Percentiles rank a stretch among this genome's conserved stretches.
Evolutionary conservation across 208 protist species (phyloP).

Genomic region (Leishmania braziliensis): DNA sequence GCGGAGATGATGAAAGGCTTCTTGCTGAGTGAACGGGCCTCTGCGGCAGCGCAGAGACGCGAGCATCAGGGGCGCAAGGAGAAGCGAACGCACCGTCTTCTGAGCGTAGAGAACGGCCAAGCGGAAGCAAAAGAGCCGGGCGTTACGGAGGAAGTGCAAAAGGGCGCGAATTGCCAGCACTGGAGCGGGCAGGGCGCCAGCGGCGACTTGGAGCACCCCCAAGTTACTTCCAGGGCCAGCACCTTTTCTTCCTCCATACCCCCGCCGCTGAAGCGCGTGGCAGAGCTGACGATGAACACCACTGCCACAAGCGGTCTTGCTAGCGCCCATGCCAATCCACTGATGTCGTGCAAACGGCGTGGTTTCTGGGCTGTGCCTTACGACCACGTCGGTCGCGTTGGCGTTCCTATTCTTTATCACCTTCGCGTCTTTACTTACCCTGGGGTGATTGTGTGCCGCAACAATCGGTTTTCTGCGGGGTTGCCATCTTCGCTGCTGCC

Average conservation of each 20-base stretch:
- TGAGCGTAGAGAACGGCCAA: background rate
- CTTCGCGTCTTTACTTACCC: slow-evolving; percentile 57
- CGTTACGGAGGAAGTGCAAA: too few relatives aligned
- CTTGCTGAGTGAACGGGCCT: slow-evolving; percentile 11
- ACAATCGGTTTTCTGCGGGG: slow-evolving; percentile 12
- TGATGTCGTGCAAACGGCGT: background rate
- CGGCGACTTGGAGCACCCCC: background rate
- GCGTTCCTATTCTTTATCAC: slow-evolving; percentile 43
- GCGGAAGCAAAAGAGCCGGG: background rate
- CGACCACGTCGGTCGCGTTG: slow-evolving; percentile 35
- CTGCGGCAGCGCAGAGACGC: background rate
- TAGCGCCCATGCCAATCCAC: background rate
- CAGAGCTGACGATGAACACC: slow-evolving; percentile 14
- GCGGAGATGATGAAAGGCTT: slow-evolving; percentile 29
- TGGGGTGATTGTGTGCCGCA: slow-evolving; percentile 46
- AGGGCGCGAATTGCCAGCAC: background rate
- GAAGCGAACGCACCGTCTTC: background rate
- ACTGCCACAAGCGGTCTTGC: background rate
- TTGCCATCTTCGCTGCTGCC: background rate
- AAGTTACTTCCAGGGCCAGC: background rate
- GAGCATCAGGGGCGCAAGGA: slow-evolving; percentile 7
- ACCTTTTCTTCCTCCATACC: slow-evolving; percentile 5
- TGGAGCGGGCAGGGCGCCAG: background rate
- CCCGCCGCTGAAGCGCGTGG: slow-evolving; percentile 26
- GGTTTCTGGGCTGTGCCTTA: slow-evolving; percentile 42